Evolutionary conservation across 2,329 filamentous ascomycete species (phyloP), one percentile per base, ranked within the genome.

Genomic region (Dendryphion nanum): DNA sequence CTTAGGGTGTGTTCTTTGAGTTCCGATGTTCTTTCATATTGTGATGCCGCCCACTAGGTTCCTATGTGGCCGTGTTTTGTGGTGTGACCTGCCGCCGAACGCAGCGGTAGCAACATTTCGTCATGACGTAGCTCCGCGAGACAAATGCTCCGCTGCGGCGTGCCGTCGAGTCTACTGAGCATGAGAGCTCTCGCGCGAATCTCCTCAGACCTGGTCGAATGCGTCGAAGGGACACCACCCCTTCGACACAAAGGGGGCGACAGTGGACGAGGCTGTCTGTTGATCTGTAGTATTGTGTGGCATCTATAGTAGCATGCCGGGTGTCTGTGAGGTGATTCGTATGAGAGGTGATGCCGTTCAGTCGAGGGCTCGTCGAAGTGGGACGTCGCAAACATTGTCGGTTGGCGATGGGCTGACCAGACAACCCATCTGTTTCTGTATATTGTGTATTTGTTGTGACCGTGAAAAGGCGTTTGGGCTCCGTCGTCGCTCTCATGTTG

Each of bases 121-220:
- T 44, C 23, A 20, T 32, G 33, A 42, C 24, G 15, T 14, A 45
- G 36, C 36, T 44, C 26, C 30, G 35, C 38, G 24, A 40, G 38
- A 35, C 33, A 38, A 24, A 47, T 44, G 41, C 35, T 47, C 41
- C 38, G 35, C 41, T 41, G 30, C 18, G 8, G 36, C 41, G 41
- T 18, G 35, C 44, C 32, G 14, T 36, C 24, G 30, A 23, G 29
- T 38, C 30, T 48, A 45, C 41, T 42, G 15, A 42, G 40, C 37
- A 42, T 45, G 21, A 43, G 42, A 45, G 37, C 40, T 47, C 42
- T 40, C 33, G 10, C 36, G 31, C 34, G 41, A 37, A 45, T 43
- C 59, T 65, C 57, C 59, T 66, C 36, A 47, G 44, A 47, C 44
- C 34, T 47, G 44, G 30, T 44, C 33, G 17, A 20, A 20, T 47